Conservation (phyloP, 2,329 filamentous ascomycete species). For the Microdochium nivale region DNA sequence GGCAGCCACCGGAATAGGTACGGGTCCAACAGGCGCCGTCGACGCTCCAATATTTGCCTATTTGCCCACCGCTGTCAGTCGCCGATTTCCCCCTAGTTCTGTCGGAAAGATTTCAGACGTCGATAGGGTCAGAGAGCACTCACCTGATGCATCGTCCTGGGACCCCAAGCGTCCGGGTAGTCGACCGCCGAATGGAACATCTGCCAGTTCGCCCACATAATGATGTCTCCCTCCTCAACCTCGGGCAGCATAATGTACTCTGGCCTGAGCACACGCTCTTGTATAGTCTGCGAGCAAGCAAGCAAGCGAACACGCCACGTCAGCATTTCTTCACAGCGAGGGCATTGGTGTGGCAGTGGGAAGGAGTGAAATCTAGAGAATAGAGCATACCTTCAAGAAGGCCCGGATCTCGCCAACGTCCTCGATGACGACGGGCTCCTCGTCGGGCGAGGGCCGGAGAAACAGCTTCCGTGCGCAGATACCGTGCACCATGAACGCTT, state of each 20-base stretch:
- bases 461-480: constrained; percentile 29
- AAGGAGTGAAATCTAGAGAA: too few species aligned
- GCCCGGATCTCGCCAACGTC: constrained; percentile 26
- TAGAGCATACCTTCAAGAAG: constrained; percentile 14
- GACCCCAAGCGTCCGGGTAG: constrained; percentile 28
- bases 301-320: too few species aligned
- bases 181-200: constrained; percentile 33
- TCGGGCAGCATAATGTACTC: constrained; percentile 31
- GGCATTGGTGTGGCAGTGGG: too few species aligned
- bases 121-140: not conserved
- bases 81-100: not conserved
- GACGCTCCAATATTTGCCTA: constrained; percentile 27
- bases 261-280: constrained; percentile 28
- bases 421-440: constrained; percentile 24
- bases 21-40: constrained; percentile 8
- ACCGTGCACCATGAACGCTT: constrained; percentile 33
- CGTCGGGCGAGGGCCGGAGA: constrained; percentile 21
- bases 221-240: constrained; percentile 32
- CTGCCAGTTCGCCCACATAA: constrained; percentile 33
- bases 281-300: constrained; percentile 13
- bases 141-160: constrained; percentile 35
- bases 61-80: not conserved
- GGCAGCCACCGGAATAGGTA: constrained; percentile 7
- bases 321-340: too few species aligned
- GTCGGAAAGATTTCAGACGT: not conserved